A percentile compares a stretch with the other conserved stretches of the same genome.
Conservation (phyloP, 1,139 yeast genomes). For the Nakaseomyces nivariensis region DNA sequence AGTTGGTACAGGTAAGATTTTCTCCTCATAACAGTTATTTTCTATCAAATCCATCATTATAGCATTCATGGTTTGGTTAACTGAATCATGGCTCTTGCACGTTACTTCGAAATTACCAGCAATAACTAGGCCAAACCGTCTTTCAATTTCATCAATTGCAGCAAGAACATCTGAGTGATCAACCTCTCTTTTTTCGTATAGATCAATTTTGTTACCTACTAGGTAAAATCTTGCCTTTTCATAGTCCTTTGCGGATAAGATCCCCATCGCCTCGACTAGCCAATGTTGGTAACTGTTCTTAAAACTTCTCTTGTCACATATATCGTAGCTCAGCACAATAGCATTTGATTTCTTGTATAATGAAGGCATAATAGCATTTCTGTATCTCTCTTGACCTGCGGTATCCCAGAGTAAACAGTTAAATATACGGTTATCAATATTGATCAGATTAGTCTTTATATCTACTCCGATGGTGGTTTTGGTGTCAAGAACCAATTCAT, state of each 20-base stretch:
- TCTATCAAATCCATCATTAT: constrained; percentile 26
- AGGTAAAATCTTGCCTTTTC: constrained; percentile 31
- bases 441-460: constrained; percentile 50
- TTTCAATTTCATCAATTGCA: constrained; percentile 17
- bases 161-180: constrained; percentile 25
- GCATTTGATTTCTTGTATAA: constrained; percentile 56
- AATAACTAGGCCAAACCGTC: constrained; percentile 18
- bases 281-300: constrained; percentile 40
- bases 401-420: constrained; percentile 49
- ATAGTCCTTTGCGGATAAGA: constrained; percentile 21
- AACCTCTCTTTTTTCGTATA: constrained; percentile 24
- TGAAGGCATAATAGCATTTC: constrained; percentile 47
- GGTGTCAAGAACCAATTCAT: constrained; percentile 25
- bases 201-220: constrained; percentile 37
- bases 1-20: background rate
- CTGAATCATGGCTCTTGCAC: constrained; percentile 27
- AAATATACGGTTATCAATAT: constrained; percentile 49
- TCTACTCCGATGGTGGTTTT: constrained; percentile 54
- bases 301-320: constrained; percentile 45
- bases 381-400: constrained; percentile 55
- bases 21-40: constrained; percentile 24
- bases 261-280: constrained; percentile 33
- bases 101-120: constrained; percentile 29
- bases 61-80: constrained; percentile 23
- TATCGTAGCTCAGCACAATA: constrained; percentile 53